These are phyloP conservation scores for Macrocybe gigantea DNA, from an alignment of 768 basidiomycete species.

Conservation along the genomic window DNA sequence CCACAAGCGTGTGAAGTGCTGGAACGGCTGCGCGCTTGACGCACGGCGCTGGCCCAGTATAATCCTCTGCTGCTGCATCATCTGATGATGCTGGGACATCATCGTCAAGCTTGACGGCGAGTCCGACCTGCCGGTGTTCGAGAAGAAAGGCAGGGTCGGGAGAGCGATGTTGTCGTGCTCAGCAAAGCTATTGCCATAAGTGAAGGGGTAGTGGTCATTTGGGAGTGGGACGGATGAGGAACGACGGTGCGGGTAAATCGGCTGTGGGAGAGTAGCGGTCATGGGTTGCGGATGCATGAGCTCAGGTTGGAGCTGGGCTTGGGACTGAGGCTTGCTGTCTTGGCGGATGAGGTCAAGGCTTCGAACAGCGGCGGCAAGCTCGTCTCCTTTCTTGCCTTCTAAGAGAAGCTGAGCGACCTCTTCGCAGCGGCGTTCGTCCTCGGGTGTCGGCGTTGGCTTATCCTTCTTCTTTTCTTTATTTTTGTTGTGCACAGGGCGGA, in stretches of 20 bases:
- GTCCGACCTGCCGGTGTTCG: constrained; percentile 1
- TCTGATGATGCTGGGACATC: not conserved
- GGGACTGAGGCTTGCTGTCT: not conserved
- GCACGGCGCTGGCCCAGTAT: constrained; percentile 42
- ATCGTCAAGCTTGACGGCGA: constrained; percentile 11
- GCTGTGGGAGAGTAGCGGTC: constrained; percentile 9
- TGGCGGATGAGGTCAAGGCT: constrained; percentile 35
- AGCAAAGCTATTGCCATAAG: constrained; percentile 11
- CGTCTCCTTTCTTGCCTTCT: constrained; percentile 65
- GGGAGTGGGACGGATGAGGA: constrained; percentile 62
- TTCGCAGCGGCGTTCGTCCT: constrained; percentile 63
- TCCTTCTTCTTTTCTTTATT: constrained; percentile 16
- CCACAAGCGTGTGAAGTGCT: constrained; percentile 14
- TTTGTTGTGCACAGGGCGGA: constrained; percentile 50
- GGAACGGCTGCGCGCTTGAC: constrained; percentile 39
- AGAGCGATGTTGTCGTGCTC: constrained; percentile 34
- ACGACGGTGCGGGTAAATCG: constrained; percentile 39
- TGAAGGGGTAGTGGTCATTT: constrained; percentile 22
- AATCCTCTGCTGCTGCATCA: constrained; percentile 30
- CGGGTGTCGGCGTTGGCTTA: constrained; percentile 26
- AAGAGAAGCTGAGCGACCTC: constrained; percentile 60
- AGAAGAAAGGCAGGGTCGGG: constrained; percentile 37
- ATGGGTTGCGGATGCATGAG: constrained; percentile 8
- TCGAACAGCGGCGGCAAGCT: constrained; percentile 58
- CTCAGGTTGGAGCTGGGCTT: no score